phyloP scores from a whole-genome alignment of 2,329 filamentous ascomycete genomes.

The Metarhizium guizhouense region DNA sequence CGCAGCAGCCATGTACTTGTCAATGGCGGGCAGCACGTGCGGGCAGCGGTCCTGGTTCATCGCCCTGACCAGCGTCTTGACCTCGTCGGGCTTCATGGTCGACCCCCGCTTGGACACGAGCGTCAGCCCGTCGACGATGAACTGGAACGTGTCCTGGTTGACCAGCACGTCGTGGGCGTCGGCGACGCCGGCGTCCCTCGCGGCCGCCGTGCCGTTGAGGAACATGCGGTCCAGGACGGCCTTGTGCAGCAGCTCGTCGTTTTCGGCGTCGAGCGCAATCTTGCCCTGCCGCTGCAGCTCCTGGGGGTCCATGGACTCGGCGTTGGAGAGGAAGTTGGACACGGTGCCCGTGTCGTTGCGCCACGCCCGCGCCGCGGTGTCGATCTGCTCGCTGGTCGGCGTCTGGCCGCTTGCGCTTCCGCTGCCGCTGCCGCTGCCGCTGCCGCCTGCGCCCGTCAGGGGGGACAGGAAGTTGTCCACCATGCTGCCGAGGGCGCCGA shows the following conservation, averaged over 20 bases:
- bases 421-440: neutral
- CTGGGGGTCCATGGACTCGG: conserved; percentile 4
- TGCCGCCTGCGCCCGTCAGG: neutral
- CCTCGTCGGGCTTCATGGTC: conserved; percentile 3
- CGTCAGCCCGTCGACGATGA: conserved; percentile 8
- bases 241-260: conserved; percentile 11
- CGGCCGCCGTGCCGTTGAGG: neutral
- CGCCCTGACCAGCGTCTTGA: conserved; percentile 1
- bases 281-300: conserved; percentile 2
- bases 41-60: conserved; percentile 9
- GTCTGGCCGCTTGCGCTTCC: neutral
- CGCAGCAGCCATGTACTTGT: conserved; percentile 4
- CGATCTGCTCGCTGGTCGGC: conserved; percentile 1
- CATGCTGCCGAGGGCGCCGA: neutral
- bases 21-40: conserved; percentile 5
- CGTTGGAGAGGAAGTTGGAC: conserved; percentile 9
- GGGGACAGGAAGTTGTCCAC: neutral
- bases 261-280: conserved; percentile 7
- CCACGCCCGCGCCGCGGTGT: conserved; percentile 5
- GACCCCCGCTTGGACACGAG: conserved; percentile 2
- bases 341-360: conserved; percentile 8
- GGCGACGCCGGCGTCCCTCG: conserved; percentile 1
- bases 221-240: conserved; percentile 9
- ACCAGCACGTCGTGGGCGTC: conserved; percentile 7
- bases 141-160: conserved; percentile 7